phyloP scores from a whole-genome alignment of 495 filamentous ascomycete genomes.

The Aspergillus ellipticus region DNA sequence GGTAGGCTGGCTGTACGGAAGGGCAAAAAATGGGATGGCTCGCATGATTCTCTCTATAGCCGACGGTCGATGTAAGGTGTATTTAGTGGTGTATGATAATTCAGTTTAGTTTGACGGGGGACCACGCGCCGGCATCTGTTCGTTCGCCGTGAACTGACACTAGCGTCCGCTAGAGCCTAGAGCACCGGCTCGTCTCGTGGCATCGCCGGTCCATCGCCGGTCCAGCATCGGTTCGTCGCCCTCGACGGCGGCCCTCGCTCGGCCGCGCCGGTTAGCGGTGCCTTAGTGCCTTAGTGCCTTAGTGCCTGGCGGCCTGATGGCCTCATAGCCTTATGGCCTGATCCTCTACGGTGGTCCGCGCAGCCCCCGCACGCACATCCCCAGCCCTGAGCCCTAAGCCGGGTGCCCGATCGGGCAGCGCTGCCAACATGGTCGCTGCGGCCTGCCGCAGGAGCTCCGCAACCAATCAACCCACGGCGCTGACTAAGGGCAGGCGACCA shows the following conservation, averaged over 20 bases:
- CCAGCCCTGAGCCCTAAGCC: conserved; percentile 26
- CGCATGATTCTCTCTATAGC: not conserved
- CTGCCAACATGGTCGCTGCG: conserved; percentile 18
- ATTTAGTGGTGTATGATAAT: conserved; percentile 15
- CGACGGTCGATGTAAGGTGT: conserved; percentile 16
- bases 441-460: conserved; percentile 22
- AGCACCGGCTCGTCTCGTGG: conserved; percentile 1
- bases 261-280: no score
- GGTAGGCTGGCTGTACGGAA: not conserved
- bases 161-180: conserved; percentile 2
- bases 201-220: not conserved
- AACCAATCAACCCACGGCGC: conserved; percentile 31
- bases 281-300: no score
- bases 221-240: no score
- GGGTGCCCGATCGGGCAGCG: conserved; percentile 26
- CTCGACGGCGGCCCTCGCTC: no score
- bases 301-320: no score
- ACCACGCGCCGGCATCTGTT: conserved; percentile 7
- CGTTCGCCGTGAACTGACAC: not conserved
- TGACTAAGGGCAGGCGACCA: conserved; percentile 33
- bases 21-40: not conserved
- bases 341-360: not conserved
- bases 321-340: no score
- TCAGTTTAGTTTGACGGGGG: conserved; percentile 6
- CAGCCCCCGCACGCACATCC: not conserved